A percentile compares a stretch with the other conserved stretches of the same genome.
These are phyloP conservation scores for Microcos paniculata DNA, from an alignment of 345 rosid genomes.

Conservation along the genomic window DNA sequence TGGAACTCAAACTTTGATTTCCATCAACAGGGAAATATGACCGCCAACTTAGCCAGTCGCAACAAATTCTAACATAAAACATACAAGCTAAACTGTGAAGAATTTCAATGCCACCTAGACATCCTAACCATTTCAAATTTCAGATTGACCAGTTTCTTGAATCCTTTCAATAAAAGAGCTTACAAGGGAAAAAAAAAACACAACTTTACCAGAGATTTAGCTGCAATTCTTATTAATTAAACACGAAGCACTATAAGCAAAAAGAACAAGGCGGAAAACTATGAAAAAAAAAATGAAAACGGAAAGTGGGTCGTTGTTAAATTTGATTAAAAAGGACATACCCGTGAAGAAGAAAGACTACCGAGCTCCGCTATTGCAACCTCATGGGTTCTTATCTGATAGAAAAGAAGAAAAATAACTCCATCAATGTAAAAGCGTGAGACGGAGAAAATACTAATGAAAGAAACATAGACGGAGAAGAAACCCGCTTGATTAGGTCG, in stretches of 20 bases:
- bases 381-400: conserved; percentile 44
- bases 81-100: not conserved
- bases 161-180: not conserved
- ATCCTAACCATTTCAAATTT: not conserved
- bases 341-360: conserved; percentile 38
- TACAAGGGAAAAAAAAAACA: not conserved
- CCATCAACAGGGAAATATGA: not conserved
- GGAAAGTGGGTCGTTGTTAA: not conserved
- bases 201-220: not conserved
- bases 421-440: not conserved
- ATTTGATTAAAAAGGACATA: conserved; percentile 14
- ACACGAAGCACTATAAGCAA: not conserved
- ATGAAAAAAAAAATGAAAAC: not conserved
- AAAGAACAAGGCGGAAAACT: not conserved
- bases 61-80: not conserved
- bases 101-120: not conserved
- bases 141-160: not conserved
- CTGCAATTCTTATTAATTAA: not conserved
- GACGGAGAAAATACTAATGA: not conserved
- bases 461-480: not conserved
- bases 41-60: not conserved
- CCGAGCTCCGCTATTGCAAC: conserved; percentile 50
- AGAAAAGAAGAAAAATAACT: not conserved
- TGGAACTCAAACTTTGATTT: not conserved
- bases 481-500: conserved; percentile 26